phyloP scores from a whole-genome alignment of 148 eudicot genomes.

The Silene uniflora region DNA sequence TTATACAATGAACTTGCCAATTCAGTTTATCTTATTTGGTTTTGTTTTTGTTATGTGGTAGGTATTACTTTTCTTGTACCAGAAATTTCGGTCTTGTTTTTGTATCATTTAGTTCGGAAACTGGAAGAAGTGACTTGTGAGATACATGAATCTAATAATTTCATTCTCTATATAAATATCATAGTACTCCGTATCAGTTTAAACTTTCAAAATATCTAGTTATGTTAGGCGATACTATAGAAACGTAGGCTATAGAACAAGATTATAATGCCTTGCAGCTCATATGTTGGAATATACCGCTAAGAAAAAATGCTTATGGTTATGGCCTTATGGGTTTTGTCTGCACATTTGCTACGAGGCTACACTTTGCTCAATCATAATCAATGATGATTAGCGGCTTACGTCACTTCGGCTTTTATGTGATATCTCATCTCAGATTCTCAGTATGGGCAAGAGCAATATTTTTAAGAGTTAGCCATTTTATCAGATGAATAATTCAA shows the following conservation, averaged over 20 bases:
- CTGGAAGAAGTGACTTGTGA: neutral
- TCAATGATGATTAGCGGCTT: neutral
- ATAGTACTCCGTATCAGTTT: neutral
- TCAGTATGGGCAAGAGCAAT: neutral
- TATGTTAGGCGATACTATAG: neutral
- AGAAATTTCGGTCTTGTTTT: no score
- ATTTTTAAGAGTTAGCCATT: neutral
- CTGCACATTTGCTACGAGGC: neutral
- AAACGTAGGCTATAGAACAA: neutral
- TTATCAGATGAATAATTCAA: neutral
- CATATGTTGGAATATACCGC: conserved; percentile 1
- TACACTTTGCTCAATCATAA: conserved; percentile 1
- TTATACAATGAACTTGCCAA: no score
- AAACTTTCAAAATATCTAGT: conserved; percentile 5
- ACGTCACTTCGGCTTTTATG: conserved; percentile 1
- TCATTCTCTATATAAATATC: neutral
- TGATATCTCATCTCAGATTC: neutral
- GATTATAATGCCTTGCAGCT: neutral
- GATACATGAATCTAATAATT: neutral
- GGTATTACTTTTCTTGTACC: no score
- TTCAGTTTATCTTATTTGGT: no score
- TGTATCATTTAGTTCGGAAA: neutral
- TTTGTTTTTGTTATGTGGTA: no score
- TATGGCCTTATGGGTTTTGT: neutral
- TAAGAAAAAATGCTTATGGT: conserved; percentile 9